Evolutionary conservation across 768 basidiomycete genomes (phyloP).

Genomic region (Podaxis carcinomalis): DNA sequence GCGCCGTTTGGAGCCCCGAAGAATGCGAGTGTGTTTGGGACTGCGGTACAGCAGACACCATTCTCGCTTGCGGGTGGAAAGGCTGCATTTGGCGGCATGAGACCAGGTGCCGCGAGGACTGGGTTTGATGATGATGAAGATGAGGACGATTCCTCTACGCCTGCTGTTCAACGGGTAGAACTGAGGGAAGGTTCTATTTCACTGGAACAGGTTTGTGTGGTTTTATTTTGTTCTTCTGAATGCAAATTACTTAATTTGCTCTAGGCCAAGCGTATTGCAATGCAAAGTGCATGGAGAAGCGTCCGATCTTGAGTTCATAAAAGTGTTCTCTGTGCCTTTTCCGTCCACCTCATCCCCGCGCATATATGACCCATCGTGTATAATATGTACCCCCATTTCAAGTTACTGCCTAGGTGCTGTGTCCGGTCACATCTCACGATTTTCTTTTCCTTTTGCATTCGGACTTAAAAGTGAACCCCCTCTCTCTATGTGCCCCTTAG

Average conservation of each 20-base stretch:
- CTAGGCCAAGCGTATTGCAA: conserved; percentile 77
- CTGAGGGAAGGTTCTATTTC: conserved; percentile 83
- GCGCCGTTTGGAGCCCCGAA: conserved; percentile 78
- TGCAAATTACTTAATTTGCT: conserved; percentile 7
- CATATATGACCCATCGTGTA: not conserved
- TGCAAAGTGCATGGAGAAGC: conserved; percentile 89
- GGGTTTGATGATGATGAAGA: conserved; percentile 62
- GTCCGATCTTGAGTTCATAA: conserved; percentile 40
- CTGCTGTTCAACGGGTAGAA: conserved; percentile 66
- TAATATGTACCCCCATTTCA: not conserved
- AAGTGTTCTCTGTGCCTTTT: not conserved
- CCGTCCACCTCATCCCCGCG: not conserved
- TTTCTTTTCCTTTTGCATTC: conserved; percentile 1
- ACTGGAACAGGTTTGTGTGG: conserved; percentile 74
- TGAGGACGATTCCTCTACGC: conserved; percentile 52
- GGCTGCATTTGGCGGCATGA: conserved; percentile 81
- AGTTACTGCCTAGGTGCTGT: not conserved
- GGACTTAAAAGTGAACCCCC: not conserved
- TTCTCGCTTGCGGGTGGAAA: conserved; percentile 76
- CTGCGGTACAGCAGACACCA: conserved; percentile 76
- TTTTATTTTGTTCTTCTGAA: not conserved
- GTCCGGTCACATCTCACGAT: not conserved
- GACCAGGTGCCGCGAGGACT: conserved; percentile 32
- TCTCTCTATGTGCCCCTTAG: not conserved
- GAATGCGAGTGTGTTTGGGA: conserved; percentile 76